These are phyloP conservation scores for Sarcodon sp. DNA, from an alignment of 768 basidiomycete species.

Conservation along the genomic window DNA sequence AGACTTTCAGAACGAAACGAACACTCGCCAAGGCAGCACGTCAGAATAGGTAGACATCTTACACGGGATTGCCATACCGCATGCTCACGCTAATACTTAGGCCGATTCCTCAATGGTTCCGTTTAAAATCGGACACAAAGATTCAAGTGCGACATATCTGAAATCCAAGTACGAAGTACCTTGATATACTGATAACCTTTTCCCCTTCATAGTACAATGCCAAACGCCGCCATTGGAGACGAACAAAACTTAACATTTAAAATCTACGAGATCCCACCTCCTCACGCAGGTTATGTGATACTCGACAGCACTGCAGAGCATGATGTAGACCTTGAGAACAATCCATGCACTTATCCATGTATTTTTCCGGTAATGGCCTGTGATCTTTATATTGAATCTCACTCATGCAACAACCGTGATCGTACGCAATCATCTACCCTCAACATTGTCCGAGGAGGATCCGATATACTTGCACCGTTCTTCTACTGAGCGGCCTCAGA, in stretches of 20 bases:
- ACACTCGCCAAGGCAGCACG: conserved; percentile 92
- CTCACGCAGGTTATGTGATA: neutral
- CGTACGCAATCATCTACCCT: no score
- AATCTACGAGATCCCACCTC: conserved; percentile 1
- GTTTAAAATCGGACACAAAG: conserved; percentile 91
- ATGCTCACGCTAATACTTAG: conserved; percentile 21
- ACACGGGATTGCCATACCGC: neutral
- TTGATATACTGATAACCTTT: neutral
- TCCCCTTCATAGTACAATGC: conserved; percentile 58
- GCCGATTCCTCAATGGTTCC: conserved; percentile 99
- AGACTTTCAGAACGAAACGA: conserved; percentile 94
- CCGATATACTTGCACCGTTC: no score
- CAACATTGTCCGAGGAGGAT: no score
- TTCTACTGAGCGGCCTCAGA: no score
- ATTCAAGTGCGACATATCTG: conserved; percentile 50
- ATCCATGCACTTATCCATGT: conserved; percentile 6
- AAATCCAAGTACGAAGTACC: neutral
- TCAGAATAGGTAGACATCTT: conserved; percentile 71
- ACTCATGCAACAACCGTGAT: conserved; percentile 5
- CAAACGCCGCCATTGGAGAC: conserved; percentile 98
- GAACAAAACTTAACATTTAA: conserved; percentile 98
- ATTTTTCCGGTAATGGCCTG: conserved; percentile 12
- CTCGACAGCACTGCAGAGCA: neutral
- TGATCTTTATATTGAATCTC: conserved; percentile 10
- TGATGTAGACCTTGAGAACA: neutral